Conservation (phyloP, 495 filamentous ascomycete genomes). For the Annulohypoxylon stygium region DNA sequence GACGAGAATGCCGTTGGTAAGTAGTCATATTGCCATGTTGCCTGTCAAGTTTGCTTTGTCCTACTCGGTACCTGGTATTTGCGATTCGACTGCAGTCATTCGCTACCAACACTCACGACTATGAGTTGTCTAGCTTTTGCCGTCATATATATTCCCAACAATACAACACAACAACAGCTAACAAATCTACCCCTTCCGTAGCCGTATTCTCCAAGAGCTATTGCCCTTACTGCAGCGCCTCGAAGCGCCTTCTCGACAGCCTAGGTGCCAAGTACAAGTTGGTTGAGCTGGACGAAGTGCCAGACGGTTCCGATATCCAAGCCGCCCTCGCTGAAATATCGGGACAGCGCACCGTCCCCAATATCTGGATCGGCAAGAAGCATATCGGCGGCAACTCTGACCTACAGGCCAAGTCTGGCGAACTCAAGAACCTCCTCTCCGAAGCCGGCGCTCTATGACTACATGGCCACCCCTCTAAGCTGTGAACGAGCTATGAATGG, state of each 20-base stretch:
- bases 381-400: conserved; percentile 99
- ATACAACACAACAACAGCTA: conserved; percentile 1
- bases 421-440: conserved; percentile 58
- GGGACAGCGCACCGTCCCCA: conserved; percentile 88
- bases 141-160: not conserved
- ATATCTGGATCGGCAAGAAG: conserved; percentile 89
- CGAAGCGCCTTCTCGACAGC: conserved; percentile 78
- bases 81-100: conserved; percentile 10
- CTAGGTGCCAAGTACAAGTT: conserved; percentile 77
- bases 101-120: not conserved
- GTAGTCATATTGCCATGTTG: conserved; percentile 47
- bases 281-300: conserved; percentile 90
- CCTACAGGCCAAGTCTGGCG: conserved; percentile 71
- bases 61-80: not conserved
- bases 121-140: not conserved
- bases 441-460: conserved; percentile 57
- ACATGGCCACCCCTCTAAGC: conserved; percentile 17
- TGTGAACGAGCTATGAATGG: conserved; percentile 19
- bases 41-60: not conserved
- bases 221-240: conserved; percentile 92
- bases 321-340: conserved; percentile 83
- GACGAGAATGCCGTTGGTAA: conserved; percentile 90
- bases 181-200: conserved; percentile 47
- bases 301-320: conserved; percentile 87
- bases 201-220: conserved; percentile 96